A percentile compares a stretch with the other conserved stretches of the same genome.
These are phyloP conservation scores for Malbranchea zuffiana DNA, from an alignment of 2,329 filamentous ascomycete species.

Conservation along the genomic window DNA sequence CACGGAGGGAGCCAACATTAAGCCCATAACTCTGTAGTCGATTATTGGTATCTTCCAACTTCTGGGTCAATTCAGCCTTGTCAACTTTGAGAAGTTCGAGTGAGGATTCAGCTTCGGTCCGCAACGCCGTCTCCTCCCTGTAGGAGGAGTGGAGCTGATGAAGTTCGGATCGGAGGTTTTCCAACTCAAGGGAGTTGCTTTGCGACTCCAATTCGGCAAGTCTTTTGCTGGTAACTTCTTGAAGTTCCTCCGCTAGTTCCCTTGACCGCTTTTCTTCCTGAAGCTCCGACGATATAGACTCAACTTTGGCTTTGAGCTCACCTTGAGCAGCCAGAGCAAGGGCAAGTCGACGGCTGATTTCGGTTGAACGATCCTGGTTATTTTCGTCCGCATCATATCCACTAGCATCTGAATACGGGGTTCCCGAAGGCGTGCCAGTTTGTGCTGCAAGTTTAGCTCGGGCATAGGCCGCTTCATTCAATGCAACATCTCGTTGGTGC, in stretches of 20 bases:
- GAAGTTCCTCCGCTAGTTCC: conserved; percentile 78
- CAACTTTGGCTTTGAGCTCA: conserved; percentile 67
- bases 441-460: conserved; percentile 86
- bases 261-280: conserved; percentile 71
- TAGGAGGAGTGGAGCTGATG: conserved; percentile 67
- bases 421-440: conserved; percentile 53
- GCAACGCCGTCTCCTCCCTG: conserved; percentile 68
- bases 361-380: conserved; percentile 54
- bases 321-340: conserved; percentile 64
- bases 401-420: conserved; percentile 44
- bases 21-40: conserved; percentile 58
- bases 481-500: conserved; percentile 85
- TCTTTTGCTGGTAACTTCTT: conserved; percentile 68
- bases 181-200: conserved; percentile 71
- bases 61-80: conserved; percentile 62
- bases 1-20: conserved; percentile 63
- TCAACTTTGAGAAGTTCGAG: conserved; percentile 72
- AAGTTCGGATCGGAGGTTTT: conserved; percentile 73
- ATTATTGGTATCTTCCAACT: conserved; percentile 56
- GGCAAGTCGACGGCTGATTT: conserved; percentile 76
- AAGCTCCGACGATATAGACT: conserved; percentile 57
- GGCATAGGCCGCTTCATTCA: conserved; percentile 88
- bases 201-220: conserved; percentile 76
- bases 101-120: conserved; percentile 63
- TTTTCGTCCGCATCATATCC: conserved; percentile 48